Percentiles rank a stretch among this genome's conserved stretches.
Conservation (phyloP, 164 flowering plant genomes). For the Pachysandra terminalis region DNA sequence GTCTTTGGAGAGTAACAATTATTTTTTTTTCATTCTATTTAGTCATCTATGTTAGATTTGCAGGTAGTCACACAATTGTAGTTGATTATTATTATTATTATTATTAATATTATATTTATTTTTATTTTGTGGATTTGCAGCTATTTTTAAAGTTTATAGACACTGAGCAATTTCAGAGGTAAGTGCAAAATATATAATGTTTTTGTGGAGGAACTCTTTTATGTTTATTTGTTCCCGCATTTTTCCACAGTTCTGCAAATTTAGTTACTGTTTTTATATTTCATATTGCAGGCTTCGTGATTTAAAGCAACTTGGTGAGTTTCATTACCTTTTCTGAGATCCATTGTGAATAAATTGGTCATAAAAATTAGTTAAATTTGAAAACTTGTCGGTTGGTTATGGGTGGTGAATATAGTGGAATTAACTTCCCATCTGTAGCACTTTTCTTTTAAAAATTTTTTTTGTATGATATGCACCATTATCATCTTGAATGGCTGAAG, state of each 20-base stretch:
- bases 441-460: no score
- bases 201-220: no score
- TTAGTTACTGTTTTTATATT: slow-evolving; percentile 3
- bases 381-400: neutral
- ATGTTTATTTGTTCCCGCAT: neutral
- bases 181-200: slow-evolving; percentile 26
- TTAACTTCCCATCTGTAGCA: no score
- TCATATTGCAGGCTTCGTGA: slow-evolving; percentile 81
- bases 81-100: slow-evolving; percentile 10
- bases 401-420: neutral
- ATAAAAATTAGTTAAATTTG: slow-evolving; percentile 1
- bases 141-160: slow-evolving; percentile 79
- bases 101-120: no score
- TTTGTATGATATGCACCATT: no score
- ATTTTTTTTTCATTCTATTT: neutral
- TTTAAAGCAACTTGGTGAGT: slow-evolving; percentile 90
- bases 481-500: no score
- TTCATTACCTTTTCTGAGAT: neutral
- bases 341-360: neutral
- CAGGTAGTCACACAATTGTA: slow-evolving; percentile 7
- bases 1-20: neutral
- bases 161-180: slow-evolving; percentile 95
- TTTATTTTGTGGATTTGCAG: slow-evolving; percentile 55
- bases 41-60: neutral
- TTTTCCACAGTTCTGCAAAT: slow-evolving; percentile 8